Base-by-base conservation (phyloP, 805 yeast species). In the Cyberlindnera sargentensis region DNA sequence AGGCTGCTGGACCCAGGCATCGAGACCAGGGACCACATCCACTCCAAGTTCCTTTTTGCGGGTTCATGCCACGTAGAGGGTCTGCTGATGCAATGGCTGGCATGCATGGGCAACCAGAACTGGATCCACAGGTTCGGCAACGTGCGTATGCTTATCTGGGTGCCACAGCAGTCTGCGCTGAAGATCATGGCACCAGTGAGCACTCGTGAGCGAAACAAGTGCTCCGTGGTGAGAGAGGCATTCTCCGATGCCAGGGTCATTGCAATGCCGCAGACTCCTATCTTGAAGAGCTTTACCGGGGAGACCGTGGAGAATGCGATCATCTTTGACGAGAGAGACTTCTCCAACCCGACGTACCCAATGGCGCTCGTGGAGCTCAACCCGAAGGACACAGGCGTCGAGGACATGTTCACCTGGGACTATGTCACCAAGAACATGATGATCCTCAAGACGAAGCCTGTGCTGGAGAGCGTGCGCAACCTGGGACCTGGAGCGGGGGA, bases 401-500 rank as follows among this genome's bases (percentile, higher is more conserved):
- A 37, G 8, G 71, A 73, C 51, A 61, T 74, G 3, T 83, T 77
- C 40, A 73, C 75, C 39, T 74, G 84, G 66, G 93, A 87, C 46
- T 78, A 76, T 50, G 78, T 89, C 11, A 68, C 82, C 15, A 81
- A 77, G 52, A 75, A 75, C 52, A 57, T 87, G 34, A 71, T 81
- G 66, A 67, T 78, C 23, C 60, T 72, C 30, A 65, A 67, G 38
- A 57, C 67, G 8, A 63, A 71, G 15, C 71, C 80, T 1, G 56
- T 81, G 8, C 43, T 49, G 1, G 76, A 73, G 23, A 66, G 75
- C 3, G 49, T 84, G 2, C 64, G 68, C 10, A 67, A 75, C 23
- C 62, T 91, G 8, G 95, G 95, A 0, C 90, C 95, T 2, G 97
- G 96, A 2, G 95, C 93, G 0, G 68, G 59, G 3, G 80, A 74